Evolutionary conservation across 768 basidiomycete species (phyloP).

Genomic region (Tricholoma flavovirens): DNA sequence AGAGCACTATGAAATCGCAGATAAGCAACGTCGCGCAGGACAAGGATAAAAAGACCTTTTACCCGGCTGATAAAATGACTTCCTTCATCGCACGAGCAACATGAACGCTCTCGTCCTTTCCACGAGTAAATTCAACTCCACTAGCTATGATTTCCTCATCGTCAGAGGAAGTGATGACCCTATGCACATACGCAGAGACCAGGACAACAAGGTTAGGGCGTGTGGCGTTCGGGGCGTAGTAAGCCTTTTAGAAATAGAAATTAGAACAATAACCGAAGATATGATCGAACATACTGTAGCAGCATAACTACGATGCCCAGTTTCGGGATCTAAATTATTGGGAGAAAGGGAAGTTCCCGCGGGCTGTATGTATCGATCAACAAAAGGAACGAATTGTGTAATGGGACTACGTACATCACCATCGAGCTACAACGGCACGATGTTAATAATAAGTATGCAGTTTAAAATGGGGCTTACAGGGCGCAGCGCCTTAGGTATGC

Average conservation of each 20-base stretch:
- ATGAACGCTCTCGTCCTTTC: background rate
- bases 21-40: background rate
- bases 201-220: constrained; percentile 1
- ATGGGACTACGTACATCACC: background rate
- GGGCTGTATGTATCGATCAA: background rate
- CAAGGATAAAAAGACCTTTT: background rate
- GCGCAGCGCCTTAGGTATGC: no score
- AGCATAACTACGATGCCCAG: background rate
- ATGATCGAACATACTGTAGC: background rate
- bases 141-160: background rate
- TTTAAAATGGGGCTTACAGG: background rate
- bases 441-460: background rate
- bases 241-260: background rate
- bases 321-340: background rate
- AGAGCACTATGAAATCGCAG: constrained; percentile 23
- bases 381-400: no score
- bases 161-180: background rate
- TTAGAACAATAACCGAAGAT: background rate
- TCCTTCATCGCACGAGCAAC: constrained; percentile 1
- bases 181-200: constrained; percentile 4
- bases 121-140: constrained; percentile 3
- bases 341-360: background rate
- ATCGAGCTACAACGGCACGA: background rate
- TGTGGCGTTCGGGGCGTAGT: background rate
- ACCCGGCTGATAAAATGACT: constrained; percentile 5